Base-by-base conservation (phyloP, 2,329 filamentous ascomycete genomes). In the Phymatotrichopsis omnivora region DNA sequence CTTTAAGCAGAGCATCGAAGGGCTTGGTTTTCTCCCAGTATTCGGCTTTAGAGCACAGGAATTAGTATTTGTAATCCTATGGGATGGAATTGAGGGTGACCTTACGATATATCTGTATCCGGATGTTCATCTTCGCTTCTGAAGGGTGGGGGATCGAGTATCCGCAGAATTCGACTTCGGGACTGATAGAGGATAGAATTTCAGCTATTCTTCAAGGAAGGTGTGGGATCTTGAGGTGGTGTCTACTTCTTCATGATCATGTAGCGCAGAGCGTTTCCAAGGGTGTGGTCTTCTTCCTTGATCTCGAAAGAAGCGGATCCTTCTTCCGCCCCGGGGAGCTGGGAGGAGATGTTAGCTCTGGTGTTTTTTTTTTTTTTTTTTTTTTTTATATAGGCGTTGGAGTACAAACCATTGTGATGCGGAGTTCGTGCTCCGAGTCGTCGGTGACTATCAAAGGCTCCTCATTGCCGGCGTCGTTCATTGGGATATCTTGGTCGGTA, bases 241-340 rank as follows among this genome's bases (percentile, higher is more conserved):
- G n/a, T n/a, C 55, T 69, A 95, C 89, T 98, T 98, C 68, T 96
- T 96, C 84, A 94, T 95, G 60, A 98, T 93, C 53, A 95, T 82
- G 63, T 87, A 96, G 60, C 91, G 76, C 58, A 98, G 68, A 7
- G 87, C 85, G 65, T 98, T 98, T 22, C 91, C 91, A 41, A 98
- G 70, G 0, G 91, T 98, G 65, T 98, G 91, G 32, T 93, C 86
- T 68, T 98, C 91, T 34, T 85, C 80, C 49, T 83, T 77, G 59
- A 98, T 93, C 63, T 96, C 85, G 62, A 96, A 98, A 12, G 86
- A 94, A 23, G 91, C 91, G 4, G 87, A 87, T 7, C 82, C 89
- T 38, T 89, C 82, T 66, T 82, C 44, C 23, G 43, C 51, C 20
- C 52, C 51, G 17, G 52, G 41, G 39, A 55, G 51, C 52, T 55